phyloP scores from a whole-genome alignment of 2,329 filamentous ascomycete species.

The Chaetomiaceae sp. region DNA sequence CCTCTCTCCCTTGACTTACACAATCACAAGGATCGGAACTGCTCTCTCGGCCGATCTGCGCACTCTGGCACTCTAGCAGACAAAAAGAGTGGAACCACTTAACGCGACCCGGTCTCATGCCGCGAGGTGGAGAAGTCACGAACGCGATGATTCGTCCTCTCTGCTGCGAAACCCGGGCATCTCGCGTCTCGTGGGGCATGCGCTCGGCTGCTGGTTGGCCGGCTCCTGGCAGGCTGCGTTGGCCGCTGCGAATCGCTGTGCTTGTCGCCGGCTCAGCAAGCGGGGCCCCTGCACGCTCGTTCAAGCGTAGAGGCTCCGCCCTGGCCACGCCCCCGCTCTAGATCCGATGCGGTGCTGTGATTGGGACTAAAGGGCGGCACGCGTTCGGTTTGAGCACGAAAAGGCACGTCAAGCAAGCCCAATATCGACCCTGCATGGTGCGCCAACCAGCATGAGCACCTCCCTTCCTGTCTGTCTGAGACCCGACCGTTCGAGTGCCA shows the following conservation, averaged over 20 bases:
- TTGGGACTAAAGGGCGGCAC: constrained; percentile 20
- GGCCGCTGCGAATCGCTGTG: constrained; percentile 15
- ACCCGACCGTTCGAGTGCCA: constrained; percentile 24
- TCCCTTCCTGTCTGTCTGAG: constrained; percentile 20
- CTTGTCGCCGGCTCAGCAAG: constrained; percentile 6
- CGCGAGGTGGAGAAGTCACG: constrained; percentile 3
- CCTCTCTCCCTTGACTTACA: constrained; percentile 1
- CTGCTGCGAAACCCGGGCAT: constrained; percentile 1
- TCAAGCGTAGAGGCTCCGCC: constrained; percentile 11
- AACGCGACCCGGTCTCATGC: constrained; percentile 16
- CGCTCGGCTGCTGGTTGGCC: constrained; percentile 7
- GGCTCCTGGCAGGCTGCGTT: not conserved
- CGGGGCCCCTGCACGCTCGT: constrained; percentile 17
- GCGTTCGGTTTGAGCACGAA: constrained; percentile 31
- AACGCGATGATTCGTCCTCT: constrained; percentile 20
- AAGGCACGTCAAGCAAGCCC: constrained; percentile 26
- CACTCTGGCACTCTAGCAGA: not conserved
- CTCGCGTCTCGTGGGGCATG: constrained; percentile 15
- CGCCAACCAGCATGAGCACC: constrained; percentile 12
- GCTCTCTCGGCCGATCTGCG: constrained; percentile 7
- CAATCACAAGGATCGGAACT: not conserved
- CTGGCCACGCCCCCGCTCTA: constrained; percentile 19
- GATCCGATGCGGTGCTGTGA: constrained; percentile 15
- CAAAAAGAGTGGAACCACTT: constrained; percentile 10
- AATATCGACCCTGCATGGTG: constrained; percentile 23